Base-by-base conservation (phyloP, 2,329 filamentous ascomycete species). In the Simplicillium sp. region DNA sequence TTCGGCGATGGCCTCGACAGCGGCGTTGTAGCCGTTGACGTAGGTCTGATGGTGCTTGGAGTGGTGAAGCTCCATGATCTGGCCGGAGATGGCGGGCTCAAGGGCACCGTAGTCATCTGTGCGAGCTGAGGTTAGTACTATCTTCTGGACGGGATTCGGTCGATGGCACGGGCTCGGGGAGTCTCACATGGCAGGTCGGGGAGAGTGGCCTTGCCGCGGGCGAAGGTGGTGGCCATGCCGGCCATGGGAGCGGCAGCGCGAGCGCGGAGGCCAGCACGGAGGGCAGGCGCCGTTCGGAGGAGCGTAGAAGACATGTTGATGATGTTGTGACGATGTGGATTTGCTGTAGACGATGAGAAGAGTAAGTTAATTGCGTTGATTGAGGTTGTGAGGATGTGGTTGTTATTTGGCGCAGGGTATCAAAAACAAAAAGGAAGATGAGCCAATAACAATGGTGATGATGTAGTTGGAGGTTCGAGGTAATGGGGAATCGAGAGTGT, bases 41-140 rank as follows among this genome's bases (percentile, higher is more conserved):
- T 95, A 95, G 56, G 88, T 89, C 66, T 90, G 81, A 72, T 95
- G 89, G 75, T 95, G 88, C 67, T 88, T 90, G 68, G 77, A 82
- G 77, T 95, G 85, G 74, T 95, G 89, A 36, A 94, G 78, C 70
- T 94, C 86, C 89, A 95, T 95, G 71, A 95, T 95, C 68, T 92
- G 80, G 62, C 84, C 84, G 37, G 84, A 89, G 69, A 95, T 80
- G 57, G 72, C 59, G 38, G 78, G 78, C 70, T 98, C 92, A 55
- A 98, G 87, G 39, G 89, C 92, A 60, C 84, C 87, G 65, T 96
- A 98, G 74, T 96, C 92, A 62, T 97, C 90, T 95, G 50, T 38
- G n/a, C 17, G 16, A 7, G 8, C 14, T n/a, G 4, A 11, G 8
- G 29, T 20, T 33, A 16, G 13, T 9, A 11, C 18, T 16, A 13